Percentiles rank a stretch among this genome's conserved stretches.
These are phyloP conservation scores for Ganoderma meredithae DNA, from an alignment of 1,284 basidiomycete genomes.

Conservation along the genomic window DNA sequence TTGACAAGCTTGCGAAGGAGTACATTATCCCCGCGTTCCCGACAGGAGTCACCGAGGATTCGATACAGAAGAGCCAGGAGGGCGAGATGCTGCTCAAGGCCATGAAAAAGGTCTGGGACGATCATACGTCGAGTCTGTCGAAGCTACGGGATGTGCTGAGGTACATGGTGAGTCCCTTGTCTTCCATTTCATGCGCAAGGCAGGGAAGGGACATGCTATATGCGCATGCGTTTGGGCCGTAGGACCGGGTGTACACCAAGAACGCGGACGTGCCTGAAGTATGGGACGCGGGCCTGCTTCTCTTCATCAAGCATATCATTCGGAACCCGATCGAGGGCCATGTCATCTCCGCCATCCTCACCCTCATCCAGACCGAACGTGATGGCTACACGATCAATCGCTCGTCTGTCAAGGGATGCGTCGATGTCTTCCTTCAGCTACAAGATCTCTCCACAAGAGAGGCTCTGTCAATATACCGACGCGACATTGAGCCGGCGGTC, in stretches of 20 bases:
- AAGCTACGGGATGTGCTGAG: slow-evolving; percentile 92
- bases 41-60: slow-evolving; percentile 58
- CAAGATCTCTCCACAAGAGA: slow-evolving; percentile 52
- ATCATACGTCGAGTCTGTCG: slow-evolving; percentile 90
- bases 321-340: slow-evolving; percentile 86
- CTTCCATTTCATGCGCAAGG: not conserved
- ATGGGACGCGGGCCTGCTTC: slow-evolving; percentile 83
- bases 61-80: slow-evolving; percentile 73
- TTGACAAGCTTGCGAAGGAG: slow-evolving; percentile 81
- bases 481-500: slow-evolving; percentile 87
- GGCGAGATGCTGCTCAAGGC: slow-evolving; percentile 89
- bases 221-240: slow-evolving; percentile 25
- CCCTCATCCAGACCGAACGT: slow-evolving; percentile 90
- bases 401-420: slow-evolving; percentile 89
- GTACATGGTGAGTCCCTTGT: slow-evolving; percentile 84
- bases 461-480: slow-evolving; percentile 78
- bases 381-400: slow-evolving; percentile 93
- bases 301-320: slow-evolving; percentile 90
- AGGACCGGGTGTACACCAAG: slow-evolving; percentile 91
- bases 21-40: slow-evolving; percentile 89
- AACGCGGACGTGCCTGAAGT: slow-evolving; percentile 78
- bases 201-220: not conserved
- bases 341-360: slow-evolving; percentile 83
- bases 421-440: slow-evolving; percentile 86
- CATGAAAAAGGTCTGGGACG: slow-evolving; percentile 90